phyloP scores from a whole-genome alignment of 108 stramenopile genomes.

The Cyclostephanos invisitatus region DNA sequence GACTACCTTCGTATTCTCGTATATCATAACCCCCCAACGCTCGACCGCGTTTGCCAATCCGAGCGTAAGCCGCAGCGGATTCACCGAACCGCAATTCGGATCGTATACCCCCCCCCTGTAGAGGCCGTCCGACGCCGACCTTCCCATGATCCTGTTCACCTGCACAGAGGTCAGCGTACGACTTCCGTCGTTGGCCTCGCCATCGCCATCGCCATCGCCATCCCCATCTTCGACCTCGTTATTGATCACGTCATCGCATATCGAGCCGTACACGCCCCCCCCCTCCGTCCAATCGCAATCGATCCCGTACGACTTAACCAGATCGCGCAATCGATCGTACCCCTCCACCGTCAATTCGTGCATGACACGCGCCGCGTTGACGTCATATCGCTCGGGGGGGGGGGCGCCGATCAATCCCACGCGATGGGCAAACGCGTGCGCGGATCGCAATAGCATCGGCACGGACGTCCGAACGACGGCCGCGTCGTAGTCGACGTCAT shows the following conservation, averaged over 20 bases:
- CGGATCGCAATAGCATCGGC: background rate
- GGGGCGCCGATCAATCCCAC: background rate
- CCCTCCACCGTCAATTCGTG: slow-evolving; percentile 30
- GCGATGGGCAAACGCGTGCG: background rate
- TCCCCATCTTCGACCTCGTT: background rate
- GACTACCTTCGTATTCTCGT: slow-evolving; percentile 22
- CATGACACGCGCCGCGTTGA: slow-evolving; percentile 8
- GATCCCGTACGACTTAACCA: slow-evolving; percentile 36
- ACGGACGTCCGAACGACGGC: background rate
- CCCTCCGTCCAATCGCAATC: slow-evolving; percentile 45
- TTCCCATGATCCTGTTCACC: slow-evolving; percentile 38
- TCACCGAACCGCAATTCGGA: slow-evolving; percentile 32
- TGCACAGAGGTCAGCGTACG: slow-evolving; percentile 13
- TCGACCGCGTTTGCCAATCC: slow-evolving; percentile 38
- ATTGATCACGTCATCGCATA: slow-evolving; percentile 9
- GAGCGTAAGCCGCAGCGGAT: slow-evolving; percentile 33
- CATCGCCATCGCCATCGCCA: slow-evolving; percentile 11
- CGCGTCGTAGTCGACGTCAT: too few relatives aligned
- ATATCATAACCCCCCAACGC: slow-evolving; percentile 35
- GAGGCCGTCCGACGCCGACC: slow-evolving; percentile 1
- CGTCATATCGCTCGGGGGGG: slow-evolving; percentile 13
- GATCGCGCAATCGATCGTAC: slow-evolving; percentile 25
- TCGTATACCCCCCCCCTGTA: slow-evolving; percentile 43
- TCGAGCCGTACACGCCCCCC: slow-evolving; percentile 36
- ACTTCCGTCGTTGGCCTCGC: slow-evolving; percentile 15